phyloP scores from a whole-genome alignment of 495 filamentous ascomycete species.

The Darksidea phi region DNA sequence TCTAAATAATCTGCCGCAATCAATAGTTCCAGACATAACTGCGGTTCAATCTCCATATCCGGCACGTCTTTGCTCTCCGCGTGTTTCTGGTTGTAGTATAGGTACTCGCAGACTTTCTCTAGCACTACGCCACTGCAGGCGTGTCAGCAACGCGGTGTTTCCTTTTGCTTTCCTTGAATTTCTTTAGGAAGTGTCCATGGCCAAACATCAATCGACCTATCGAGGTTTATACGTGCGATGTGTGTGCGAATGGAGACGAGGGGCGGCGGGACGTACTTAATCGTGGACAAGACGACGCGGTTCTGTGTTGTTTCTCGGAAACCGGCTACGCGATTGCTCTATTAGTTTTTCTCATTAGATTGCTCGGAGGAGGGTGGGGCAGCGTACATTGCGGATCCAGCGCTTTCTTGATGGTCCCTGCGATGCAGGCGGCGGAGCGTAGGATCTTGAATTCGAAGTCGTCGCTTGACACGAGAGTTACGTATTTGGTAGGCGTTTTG shows the following conservation, averaged over 20 bases:
- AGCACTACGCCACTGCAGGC: slow-evolving; percentile 68
- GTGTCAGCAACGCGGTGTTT: slow-evolving; percentile 2
- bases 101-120: slow-evolving; percentile 42
- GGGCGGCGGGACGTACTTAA: slow-evolving; percentile 57
- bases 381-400: slow-evolving; percentile 70
- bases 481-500: slow-evolving; percentile 54
- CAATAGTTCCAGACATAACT: slow-evolving; percentile 76
- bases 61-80: slow-evolving; percentile 72
- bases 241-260: neutral
- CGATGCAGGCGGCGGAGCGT: slow-evolving; percentile 70
- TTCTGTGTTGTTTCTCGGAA: slow-evolving; percentile 69
- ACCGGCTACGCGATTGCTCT: slow-evolving; percentile 49
- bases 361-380: slow-evolving; percentile 14
- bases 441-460: slow-evolving; percentile 85
- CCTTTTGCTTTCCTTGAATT: no score
- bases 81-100: slow-evolving; percentile 71
- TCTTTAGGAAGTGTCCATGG: no score
- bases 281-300: slow-evolving; percentile 65
- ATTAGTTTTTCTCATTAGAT: neutral
- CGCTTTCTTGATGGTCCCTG: slow-evolving; percentile 80
- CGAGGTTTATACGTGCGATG: neutral
- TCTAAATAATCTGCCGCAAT: slow-evolving; percentile 78
- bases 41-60: slow-evolving; percentile 82
- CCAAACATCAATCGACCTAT: no score
- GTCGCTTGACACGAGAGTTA: slow-evolving; percentile 84